Base-by-base conservation (phyloP, 352 stramenopile species). In the Globisporangium cylindrosporum region DNA sequence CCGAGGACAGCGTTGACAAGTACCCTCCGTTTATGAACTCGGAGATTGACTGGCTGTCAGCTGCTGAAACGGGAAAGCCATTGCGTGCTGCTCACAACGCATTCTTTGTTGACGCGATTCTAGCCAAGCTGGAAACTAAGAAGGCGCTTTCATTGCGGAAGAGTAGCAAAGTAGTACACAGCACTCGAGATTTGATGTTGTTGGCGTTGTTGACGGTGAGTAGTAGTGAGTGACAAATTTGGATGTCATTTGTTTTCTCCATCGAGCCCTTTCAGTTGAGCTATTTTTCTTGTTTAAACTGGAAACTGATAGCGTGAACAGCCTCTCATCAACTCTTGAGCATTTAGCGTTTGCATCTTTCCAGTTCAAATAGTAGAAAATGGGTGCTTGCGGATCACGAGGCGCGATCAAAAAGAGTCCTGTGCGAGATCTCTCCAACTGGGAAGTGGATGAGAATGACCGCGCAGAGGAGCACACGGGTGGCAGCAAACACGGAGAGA, bases 301-400 rank as follows among this genome's bases (percentile, higher is more conserved):
- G 9, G 9, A 41, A 41, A 41, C 34, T 14, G 34, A 41, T 12
- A 41, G 34, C 10, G 34, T 14, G 34, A 14, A 41, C 34, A 41
- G 34, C 9, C 12, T 41, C 34, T 41, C 10, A 12, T 4, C 9
- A 14, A 15, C 9, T 41, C 34, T 4, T 41, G 34, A 41, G 34
- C 34, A 41, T 41, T 41, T 12, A 41, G 43, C 20, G n/a, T 53
- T 48, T 7, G 24, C 22, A 32, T 20, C 32, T 25, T 25, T 14
- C 15, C 20, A 41, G 3, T 15, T 15, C 14, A 18, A 57, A 15
- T 54, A 25, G 18, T 20, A 8, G 20, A 14, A 2, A 12, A 92
- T 92, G 84, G 84, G 82, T 9, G 76, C 64, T 5, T 90, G 81
- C 46, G 71, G 72, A 8, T 92, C 84, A 36, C 68, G 71, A 34